Evolutionary conservation across 176 grass and related monocot species (phyloP).

Genomic region (Panicum miliaceum): DNA sequence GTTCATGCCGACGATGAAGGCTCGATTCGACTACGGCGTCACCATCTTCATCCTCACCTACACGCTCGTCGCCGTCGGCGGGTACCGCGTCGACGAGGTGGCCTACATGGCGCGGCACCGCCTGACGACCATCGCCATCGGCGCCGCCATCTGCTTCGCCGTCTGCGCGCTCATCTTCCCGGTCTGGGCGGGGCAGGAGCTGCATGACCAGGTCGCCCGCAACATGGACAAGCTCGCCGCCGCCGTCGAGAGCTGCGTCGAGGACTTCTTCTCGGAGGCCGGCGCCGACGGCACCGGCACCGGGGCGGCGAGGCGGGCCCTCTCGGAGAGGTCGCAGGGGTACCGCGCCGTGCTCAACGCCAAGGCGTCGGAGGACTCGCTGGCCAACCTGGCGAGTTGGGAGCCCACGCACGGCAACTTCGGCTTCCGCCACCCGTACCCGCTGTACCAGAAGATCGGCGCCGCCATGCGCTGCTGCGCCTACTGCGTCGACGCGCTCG

Average conservation of each 20-base stretch:
- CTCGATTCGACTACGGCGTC: constrained; percentile 73
- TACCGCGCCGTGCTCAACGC: constrained; percentile 60
- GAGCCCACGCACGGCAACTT: constrained; percentile 64
- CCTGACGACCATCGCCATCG: constrained; percentile 57
- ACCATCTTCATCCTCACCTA: constrained; percentile 76
- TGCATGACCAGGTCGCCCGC: constrained; percentile 55
- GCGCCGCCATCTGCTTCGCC: constrained; percentile 54
- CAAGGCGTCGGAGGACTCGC: constrained; percentile 65
- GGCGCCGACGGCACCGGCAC: neutral
- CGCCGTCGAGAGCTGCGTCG: constrained; percentile 57
- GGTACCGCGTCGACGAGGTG: constrained; percentile 64
- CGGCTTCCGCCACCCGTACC: constrained; percentile 58
- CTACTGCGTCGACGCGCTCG: constrained; percentile 67
- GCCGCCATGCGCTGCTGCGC: constrained; percentile 57
- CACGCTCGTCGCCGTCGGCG: constrained; percentile 59
- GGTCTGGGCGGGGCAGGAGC: constrained; percentile 62
- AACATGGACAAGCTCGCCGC: constrained; percentile 71
- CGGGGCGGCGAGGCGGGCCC: neutral
- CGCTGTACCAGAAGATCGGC: constrained; percentile 58
- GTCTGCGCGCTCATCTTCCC: constrained; percentile 58
- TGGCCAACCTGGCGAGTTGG: constrained; percentile 72
- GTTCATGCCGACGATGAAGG: constrained; percentile 61
- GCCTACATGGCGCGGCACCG: constrained; percentile 48
- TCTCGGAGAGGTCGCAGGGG: constrained; percentile 37
- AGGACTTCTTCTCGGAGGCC: constrained; percentile 52